Evolutionary conservation across 2,329 filamentous ascomycete species (phyloP).

Genomic region (Neospermospora avenae): DNA sequence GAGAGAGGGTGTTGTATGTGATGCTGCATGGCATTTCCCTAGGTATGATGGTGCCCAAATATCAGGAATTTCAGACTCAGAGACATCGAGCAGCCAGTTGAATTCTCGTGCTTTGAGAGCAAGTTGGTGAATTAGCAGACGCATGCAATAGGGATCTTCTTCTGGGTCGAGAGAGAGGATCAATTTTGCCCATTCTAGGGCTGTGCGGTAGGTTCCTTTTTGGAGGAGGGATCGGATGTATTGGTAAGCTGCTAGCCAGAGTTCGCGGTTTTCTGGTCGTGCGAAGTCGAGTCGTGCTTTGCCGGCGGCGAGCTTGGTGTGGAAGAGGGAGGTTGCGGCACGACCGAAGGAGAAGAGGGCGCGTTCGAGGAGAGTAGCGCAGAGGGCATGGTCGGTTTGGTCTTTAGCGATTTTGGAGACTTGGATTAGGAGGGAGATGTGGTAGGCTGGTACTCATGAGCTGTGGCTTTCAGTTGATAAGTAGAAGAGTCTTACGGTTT

Average conservation of each 20-base stretch:
- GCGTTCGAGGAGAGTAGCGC: constrained; percentile 83
- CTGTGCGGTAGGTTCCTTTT: constrained; percentile 91
- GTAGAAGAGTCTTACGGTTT: constrained; percentile 49
- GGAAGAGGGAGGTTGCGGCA: constrained; percentile 79
- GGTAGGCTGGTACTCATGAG: constrained; percentile 59
- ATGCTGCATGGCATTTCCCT: constrained; percentile 41
- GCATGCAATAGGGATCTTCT: constrained; percentile 78
- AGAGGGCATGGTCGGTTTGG: constrained; percentile 80
- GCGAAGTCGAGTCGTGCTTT: constrained; percentile 77
- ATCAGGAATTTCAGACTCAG: constrained; percentile 48
- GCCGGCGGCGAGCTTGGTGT: constrained; percentile 70
- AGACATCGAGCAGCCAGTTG: constrained; percentile 69
- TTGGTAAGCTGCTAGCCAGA: constrained; percentile 86
- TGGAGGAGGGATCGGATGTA: constrained; percentile 83
- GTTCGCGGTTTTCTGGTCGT: constrained; percentile 83
- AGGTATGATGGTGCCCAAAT: constrained; percentile 24
- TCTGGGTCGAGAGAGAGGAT: constrained; percentile 69
- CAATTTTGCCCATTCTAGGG: constrained; percentile 89
- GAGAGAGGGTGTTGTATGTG: constrained; percentile 72
- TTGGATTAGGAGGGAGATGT: constrained; percentile 90
- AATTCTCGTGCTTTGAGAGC: constrained; percentile 78
- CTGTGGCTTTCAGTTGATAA: neutral
- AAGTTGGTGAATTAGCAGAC: constrained; percentile 77
- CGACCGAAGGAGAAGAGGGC: constrained; percentile 93
- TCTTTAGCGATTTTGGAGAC: constrained; percentile 90